These are phyloP conservation scores for Cystobasidiaceae sp. DNA, from an alignment of 1,284 basidiomycete genomes.

Conservation along the genomic window DNA sequence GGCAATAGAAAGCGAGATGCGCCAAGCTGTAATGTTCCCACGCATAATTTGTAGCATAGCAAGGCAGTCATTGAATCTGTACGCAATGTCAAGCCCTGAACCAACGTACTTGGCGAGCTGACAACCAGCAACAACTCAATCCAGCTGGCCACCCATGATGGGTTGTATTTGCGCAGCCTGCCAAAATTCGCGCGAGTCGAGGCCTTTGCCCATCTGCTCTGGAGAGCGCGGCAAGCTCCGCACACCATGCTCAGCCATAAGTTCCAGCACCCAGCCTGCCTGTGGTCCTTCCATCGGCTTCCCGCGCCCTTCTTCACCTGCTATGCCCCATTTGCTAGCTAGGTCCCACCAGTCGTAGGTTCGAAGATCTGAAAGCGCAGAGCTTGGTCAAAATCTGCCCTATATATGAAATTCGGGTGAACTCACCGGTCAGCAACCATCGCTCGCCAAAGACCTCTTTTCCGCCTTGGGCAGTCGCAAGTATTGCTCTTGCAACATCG, in stretches of 20 bases:
- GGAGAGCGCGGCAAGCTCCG: constrained; percentile 55
- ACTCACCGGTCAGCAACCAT: constrained; percentile 29
- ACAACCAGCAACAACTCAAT: neutral
- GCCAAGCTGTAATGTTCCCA: too few relatives aligned
- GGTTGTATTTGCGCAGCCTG: constrained; percentile 42
- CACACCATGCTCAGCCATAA: constrained; percentile 56
- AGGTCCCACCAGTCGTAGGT: constrained; percentile 66
- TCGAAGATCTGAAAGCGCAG: constrained; percentile 55
- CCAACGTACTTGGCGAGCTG: neutral
- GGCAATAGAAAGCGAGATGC: too few relatives aligned
- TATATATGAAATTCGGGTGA: neutral
- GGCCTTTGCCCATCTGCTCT: constrained; percentile 53
- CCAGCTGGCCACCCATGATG: constrained; percentile 33
- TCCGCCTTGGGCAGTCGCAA: constrained; percentile 43
- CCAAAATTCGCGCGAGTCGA: constrained; percentile 63
- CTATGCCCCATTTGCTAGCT: constrained; percentile 54
- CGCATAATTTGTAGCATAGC: too few relatives aligned
- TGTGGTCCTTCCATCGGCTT: constrained; percentile 30
- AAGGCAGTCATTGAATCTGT: too few relatives aligned
- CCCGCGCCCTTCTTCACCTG: constrained; percentile 37
- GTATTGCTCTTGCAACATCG: constrained; percentile 57
- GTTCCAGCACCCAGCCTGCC: constrained; percentile 55
- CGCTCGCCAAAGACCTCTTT: constrained; percentile 26
- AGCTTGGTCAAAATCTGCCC: neutral
- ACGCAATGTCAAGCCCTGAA: neutral